Base-by-base conservation (phyloP, 2,329 filamentous ascomycete species). In the Lachnellula occidentalis region DNA sequence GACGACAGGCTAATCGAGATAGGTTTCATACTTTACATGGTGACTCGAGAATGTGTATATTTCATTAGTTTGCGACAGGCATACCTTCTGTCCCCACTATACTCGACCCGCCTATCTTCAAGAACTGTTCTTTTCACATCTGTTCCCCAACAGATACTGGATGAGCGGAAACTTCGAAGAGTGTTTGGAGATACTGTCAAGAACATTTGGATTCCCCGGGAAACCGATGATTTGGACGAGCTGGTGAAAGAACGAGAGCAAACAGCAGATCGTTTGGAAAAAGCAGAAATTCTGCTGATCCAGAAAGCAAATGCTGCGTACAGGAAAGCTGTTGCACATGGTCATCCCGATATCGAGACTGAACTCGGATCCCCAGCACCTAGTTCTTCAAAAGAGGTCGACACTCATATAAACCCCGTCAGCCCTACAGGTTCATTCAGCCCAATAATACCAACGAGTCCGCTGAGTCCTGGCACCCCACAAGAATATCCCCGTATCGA, bases 41-140 rank as follows among this genome's bases (percentile, higher is more conserved):
- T 88, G 47, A 83, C 82, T 17, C 75, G 85, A 48, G 85, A 88
- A 68, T 78, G 77, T 63, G 78, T 88, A 51, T 88, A 79, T 74
- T 85, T 82, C 64, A 85, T 87, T 70, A 86, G 85, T 59, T 68
- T 88, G 51, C 80, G 84, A 53, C 85, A 88, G 71, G 85, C 84
- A 0, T 87, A 86, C 69, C 77, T 84, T 27, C 72, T 86, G 53
- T 83, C 83, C 4, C 83, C 83, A n/a, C 72, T 81, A 27, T 86
- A 86, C 65, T 78, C 83, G 43, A 80, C 76, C 60, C 80, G 83
- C 24, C 74, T 87, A 22, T 87, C 85, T 5, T 86, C 83, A 5
- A 79, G 82, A 36, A 87, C 83, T 2, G 83, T 88, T 2, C 74
- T 88, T 4, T 87, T 86, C 67, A 81, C 83, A 2, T 79, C 82